Base-by-base conservation (phyloP, 176 grass and related monocot genomes). In the Areca catechu region DNA sequence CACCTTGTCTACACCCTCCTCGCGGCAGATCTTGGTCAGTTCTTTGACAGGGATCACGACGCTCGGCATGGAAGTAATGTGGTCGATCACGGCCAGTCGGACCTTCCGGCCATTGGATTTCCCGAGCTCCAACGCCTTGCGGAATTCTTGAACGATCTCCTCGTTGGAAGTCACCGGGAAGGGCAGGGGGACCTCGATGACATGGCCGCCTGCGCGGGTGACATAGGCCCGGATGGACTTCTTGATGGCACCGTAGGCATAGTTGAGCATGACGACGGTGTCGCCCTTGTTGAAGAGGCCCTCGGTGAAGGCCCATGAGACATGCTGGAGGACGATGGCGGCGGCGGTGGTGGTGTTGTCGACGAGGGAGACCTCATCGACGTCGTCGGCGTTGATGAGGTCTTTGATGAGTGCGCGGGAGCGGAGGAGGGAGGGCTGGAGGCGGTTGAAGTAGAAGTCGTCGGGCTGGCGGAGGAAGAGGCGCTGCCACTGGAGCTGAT, bases 61-160 rank as follows among this genome's bases (percentile, higher is more conserved):
- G 54, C 86, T 91, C 14, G 88, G 93, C 88, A 98, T 98, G 22
- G 93, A 98, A 20, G 93, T 98, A 58, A 98, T 88, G 60, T 98
- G 93, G 56, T 92, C 93, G n/a, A 98, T 85, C 18, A 92, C 93
- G 0, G 88, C 93, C 30, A 98, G 78, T 23, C 88, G 84, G 16
- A 98, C 93, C 47, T 53, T 81, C 1, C 84, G 72, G 4, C 87
- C 88, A 9, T 82, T 82, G 0, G 60, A 76, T 51, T 92, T 98
- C 1, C 87, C 93, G 5, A 88, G 58, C 0, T 55, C 86, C 50
- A 98, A 72, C 7, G 93, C 79, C 1, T 53, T 75, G 16, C 79
- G 84, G 58, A 98, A 98, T 73, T 98, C 87, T 5, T 54, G 58
- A 22, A 92, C 65, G 49, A 98, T 92, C 4, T 86, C 81, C 12